phyloP scores from a whole-genome alignment of 2,329 filamentous ascomycete species.

The Penicillium sp. region DNA sequence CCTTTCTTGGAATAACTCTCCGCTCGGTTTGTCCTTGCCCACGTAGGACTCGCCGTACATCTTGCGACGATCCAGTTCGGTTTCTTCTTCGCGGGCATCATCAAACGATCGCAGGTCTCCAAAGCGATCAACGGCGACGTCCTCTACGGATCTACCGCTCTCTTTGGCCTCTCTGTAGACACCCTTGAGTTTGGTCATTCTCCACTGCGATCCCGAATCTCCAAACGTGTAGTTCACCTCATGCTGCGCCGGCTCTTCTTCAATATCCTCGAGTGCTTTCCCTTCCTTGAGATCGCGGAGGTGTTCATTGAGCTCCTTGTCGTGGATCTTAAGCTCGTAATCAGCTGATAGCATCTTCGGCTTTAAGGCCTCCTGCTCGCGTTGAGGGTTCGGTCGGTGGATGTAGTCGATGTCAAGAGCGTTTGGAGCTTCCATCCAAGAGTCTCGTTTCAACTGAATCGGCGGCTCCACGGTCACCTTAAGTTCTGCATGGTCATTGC shows the following conservation, averaged over 20 bases:
- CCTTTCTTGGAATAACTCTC: conserved; percentile 76
- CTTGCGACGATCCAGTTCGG: conserved; percentile 76
- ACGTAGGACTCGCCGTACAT: conserved; percentile 81
- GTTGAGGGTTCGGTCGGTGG: conserved; percentile 56
- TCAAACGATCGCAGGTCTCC: conserved; percentile 81
- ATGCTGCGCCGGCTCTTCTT: conserved; percentile 51
- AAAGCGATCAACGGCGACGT: conserved; percentile 75
- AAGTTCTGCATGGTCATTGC: conserved; percentile 40
- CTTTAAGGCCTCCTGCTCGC: conserved; percentile 43
- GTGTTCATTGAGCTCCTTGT: conserved; percentile 73
- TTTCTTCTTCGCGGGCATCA: conserved; percentile 84
- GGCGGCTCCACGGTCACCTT: conserved; percentile 36
- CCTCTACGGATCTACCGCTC: conserved; percentile 66
- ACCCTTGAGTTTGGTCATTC: conserved; percentile 88
- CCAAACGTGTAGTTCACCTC: conserved; percentile 80
- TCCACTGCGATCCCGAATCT: conserved; percentile 84
- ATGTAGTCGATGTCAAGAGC: conserved; percentile 76
- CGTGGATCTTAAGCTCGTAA: conserved; percentile 67
- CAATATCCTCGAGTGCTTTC: conserved; percentile 50
- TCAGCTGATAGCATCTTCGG: conserved; percentile 48
- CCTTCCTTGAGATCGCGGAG: conserved; percentile 58
- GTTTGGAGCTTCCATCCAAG: conserved; percentile 91
- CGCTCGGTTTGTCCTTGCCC: conserved; percentile 78
- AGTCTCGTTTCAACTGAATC: conserved; percentile 61
- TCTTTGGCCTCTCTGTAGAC: conserved; percentile 78